phyloP scores from a whole-genome alignment of 2,329 filamentous ascomycete species.

The Myriosclerotinia duriaeana region DNA sequence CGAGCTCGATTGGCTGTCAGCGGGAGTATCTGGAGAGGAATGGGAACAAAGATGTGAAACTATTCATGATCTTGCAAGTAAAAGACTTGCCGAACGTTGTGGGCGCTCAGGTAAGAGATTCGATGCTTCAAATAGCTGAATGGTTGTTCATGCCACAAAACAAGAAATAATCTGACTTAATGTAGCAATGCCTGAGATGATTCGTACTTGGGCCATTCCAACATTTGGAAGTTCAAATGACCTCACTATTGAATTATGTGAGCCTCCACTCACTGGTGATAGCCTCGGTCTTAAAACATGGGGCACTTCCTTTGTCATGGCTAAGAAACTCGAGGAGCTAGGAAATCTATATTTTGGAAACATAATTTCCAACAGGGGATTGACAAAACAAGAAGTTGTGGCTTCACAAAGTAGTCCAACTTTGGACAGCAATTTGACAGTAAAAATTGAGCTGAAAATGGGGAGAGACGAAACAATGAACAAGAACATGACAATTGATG shows the following conservation, averaged over 20 bases:
- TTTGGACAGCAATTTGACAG: neutral
- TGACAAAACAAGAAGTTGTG: neutral
- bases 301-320: constrained; percentile 85
- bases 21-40: constrained; percentile 34
- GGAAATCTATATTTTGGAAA: constrained; percentile 35
- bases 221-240: constrained; percentile 39
- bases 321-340: constrained; percentile 61
- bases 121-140: constrained; percentile 4
- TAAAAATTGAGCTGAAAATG: constrained; percentile 10
- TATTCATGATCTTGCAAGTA: constrained; percentile 77
- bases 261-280: constrained; percentile 85
- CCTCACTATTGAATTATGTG: constrained; percentile 70
- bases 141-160: neutral
- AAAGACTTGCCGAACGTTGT: constrained; percentile 79
- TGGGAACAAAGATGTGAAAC: constrained; percentile 56
- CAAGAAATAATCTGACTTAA: neutral
- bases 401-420: neutral
- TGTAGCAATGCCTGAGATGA: constrained; percentile 61
- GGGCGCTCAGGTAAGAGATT: constrained; percentile 62
- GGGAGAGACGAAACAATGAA: neutral
- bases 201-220: constrained; percentile 59
- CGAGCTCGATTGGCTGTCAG: constrained; percentile 62
- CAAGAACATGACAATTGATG: neutral
- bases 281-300: constrained; percentile 92
- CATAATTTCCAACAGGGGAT: constrained; percentile 42